Percentiles rank a stretch among this genome's conserved stretches.
These are phyloP conservation scores for Diaporthe sp. DNA, from an alignment of 2,329 filamentous ascomycete species.

Conservation along the genomic window DNA sequence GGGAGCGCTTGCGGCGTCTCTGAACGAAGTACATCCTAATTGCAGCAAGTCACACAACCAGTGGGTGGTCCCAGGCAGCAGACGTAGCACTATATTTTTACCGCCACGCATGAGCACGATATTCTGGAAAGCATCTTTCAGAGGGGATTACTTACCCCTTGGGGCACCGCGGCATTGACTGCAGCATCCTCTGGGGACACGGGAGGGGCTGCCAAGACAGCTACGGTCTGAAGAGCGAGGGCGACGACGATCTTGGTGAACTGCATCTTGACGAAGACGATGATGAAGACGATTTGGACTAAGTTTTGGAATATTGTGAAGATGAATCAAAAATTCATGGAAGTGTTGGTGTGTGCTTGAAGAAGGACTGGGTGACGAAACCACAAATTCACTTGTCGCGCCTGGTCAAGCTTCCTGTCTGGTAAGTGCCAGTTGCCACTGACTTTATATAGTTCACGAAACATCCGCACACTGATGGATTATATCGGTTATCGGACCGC, in stretches of 20 bases:
- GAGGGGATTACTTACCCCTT: neutral
- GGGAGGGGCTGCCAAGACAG: constrained; percentile 7
- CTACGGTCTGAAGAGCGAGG: constrained; percentile 1
- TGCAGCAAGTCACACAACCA: constrained; percentile 9
- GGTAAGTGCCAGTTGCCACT: neutral
- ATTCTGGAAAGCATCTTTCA: rapidly evolving
- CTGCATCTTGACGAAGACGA: neutral
- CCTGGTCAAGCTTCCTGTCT: too few relatives aligned
- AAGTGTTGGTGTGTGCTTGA: too few relatives aligned
- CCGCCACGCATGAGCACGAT: neutral
- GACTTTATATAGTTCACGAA: neutral
- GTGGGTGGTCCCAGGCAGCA: neutral
- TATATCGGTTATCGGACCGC: constrained; percentile 7
- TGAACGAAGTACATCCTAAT: neutral
- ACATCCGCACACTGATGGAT: neutral
- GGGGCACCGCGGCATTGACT: constrained; percentile 27
- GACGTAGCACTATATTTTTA: constrained; percentile 5
- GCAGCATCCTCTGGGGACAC: constrained; percentile 5
- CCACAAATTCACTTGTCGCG: neutral
- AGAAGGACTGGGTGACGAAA: too few relatives aligned
- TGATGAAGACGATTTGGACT: neutral
- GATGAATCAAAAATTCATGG: too few relatives aligned
- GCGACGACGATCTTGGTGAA: constrained; percentile 1
- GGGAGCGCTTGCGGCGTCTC: too few relatives aligned
- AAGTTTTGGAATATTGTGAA: neutral